Base-by-base conservation (phyloP, 2,329 filamentous ascomycete species). In the Xylariomycetidae sp. region DNA sequence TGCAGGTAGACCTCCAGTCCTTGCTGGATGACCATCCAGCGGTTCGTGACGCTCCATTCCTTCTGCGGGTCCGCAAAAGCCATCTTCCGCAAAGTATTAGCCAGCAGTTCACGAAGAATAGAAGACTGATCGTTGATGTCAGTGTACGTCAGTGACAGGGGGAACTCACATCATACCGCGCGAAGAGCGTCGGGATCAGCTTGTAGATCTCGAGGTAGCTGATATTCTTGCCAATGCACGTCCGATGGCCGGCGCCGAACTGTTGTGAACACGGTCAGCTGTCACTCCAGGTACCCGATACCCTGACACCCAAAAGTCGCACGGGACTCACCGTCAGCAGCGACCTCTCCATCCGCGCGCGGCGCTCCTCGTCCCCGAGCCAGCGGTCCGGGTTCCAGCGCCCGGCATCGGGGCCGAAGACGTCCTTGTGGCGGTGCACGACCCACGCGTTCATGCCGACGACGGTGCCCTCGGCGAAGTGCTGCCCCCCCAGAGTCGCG, bases 381-480 rank as follows among this genome's bases (percentile, higher is more conserved):
- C 76, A 79, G 17, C 77, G 52, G 46, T 81, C 76, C 0, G 77
- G 76, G 4, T 68, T 56, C 48, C 70, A 83, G 0, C 50, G 47
- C 29, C 78, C 68, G 1, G 70, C 66, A 40, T 81, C 70, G 0
- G 60, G 47, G 0, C 77, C 76, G 42, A 79, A 82, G 4, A 79
- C 53, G 18, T 70, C 64, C 4, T 61, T 58, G 5, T 71, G 59
- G 0, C 71, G 67, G 43, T 82, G 75, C 5, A 82, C 55, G 2
- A 79, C 75, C 72, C 73, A 80, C 0, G 74, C 63, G 44, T 70
- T 78, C 49, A 71, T 76, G 9, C 76, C 76, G 2, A 80, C 70
- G 28, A 75, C 70, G 0, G 75, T 79, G 28, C 29, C 17, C 25
- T 36, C 38, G 9, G 40, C 38, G 8, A 43, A 36, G 24, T 20